Conservation (phyloP, 1,284 basidiomycete species). For the Cerioporus squamosus region DNA sequence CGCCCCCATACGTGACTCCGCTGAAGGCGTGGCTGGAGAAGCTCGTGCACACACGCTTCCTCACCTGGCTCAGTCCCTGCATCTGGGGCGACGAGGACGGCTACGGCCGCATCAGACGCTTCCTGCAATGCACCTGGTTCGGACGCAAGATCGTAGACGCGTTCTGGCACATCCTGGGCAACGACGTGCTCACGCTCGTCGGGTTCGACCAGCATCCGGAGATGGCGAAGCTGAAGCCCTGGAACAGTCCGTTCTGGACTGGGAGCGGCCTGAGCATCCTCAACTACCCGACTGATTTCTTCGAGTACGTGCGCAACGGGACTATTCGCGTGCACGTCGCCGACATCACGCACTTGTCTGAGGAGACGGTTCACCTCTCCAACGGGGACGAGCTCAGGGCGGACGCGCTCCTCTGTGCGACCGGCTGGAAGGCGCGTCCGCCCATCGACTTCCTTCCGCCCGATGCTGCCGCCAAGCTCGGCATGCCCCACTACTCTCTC, state of each 20-base stretch:
- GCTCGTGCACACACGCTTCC: not conserved
- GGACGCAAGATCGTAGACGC: slow-evolving; percentile 2
- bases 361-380: not conserved
- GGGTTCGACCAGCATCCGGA: not conserved
- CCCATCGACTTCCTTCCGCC: slow-evolving; percentile 1
- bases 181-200: not conserved
- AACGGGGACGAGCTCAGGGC: not conserved
- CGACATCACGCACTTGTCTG: not conserved
- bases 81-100: slow-evolving; percentile 1
- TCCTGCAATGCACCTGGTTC: not conserved
- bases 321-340: slow-evolving; percentile 2
- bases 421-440: not conserved
- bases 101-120: not conserved
- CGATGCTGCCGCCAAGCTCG: not conserved
- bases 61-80: slow-evolving; percentile 3
- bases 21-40: slow-evolving; percentile 3
- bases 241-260: not conserved
- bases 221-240: slow-evolving; percentile 1
- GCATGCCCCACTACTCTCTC: not conserved
- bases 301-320: not conserved
- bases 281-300: not conserved
- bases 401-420: not conserved
- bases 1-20: slow-evolving; percentile 2
- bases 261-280: not conserved
- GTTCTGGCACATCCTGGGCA: not conserved